Evolutionary conservation across 2,329 filamentous ascomycete species (phyloP).

Genomic region (Phialophora expanda): DNA sequence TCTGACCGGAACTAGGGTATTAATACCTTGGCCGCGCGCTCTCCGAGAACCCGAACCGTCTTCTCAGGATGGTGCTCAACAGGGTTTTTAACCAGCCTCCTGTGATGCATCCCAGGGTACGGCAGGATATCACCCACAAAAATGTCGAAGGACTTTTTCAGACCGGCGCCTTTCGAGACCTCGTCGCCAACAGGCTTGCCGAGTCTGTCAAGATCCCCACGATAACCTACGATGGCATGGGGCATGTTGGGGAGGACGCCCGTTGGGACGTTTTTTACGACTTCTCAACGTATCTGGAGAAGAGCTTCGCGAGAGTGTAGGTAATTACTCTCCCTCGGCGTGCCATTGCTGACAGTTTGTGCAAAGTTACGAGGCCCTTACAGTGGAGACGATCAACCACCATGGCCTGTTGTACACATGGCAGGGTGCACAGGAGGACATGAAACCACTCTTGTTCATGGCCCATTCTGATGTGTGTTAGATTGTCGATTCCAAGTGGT

Average conservation of each 20-base stretch:
- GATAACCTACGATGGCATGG: conserved; percentile 62
- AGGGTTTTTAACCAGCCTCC: conserved; percentile 27
- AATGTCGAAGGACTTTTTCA: conserved; percentile 33
- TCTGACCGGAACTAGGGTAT: background rate
- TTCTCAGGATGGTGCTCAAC: conserved; percentile 29
- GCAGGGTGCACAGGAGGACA: conserved; percentile 55
- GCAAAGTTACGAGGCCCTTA: conserved; percentile 27
- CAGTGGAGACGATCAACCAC: conserved; percentile 60
- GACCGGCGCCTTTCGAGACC: conserved; percentile 30
- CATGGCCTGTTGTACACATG: conserved; percentile 65
- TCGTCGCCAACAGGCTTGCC: conserved; percentile 43
- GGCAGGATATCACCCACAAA: conserved; percentile 25
- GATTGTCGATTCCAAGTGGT: background rate
- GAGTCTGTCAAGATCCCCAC: conserved; percentile 61
- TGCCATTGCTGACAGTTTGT: conserved; percentile 5
- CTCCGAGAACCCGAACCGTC: background rate
- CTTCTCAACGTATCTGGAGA: conserved; percentile 57
- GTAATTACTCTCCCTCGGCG: background rate
- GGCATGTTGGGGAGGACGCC: conserved; percentile 59
- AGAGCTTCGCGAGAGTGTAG: conserved; percentile 59
- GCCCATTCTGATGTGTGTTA: conserved; percentile 63
- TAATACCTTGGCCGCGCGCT: background rate
- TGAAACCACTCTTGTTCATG: conserved; percentile 65
- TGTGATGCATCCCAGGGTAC: conserved; percentile 28
- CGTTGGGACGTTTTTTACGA: conserved; percentile 65